Evolutionary conservation across 176 grass and related monocot species (phyloP), one percentile per base, ranked within the genome.

Genomic region (Pharus latifolius): DNA sequence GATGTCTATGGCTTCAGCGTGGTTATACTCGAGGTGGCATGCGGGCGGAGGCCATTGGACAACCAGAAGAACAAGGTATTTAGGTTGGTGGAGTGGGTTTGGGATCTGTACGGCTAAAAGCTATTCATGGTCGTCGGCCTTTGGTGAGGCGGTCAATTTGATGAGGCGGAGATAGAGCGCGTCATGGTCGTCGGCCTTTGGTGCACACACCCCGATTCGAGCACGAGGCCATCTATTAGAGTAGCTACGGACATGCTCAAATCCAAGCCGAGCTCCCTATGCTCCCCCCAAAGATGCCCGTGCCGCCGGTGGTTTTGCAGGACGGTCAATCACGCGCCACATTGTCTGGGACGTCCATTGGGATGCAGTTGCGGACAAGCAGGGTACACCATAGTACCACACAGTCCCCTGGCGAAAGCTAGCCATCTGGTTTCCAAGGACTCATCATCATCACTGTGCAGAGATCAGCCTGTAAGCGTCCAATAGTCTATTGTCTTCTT

Each of bases 1-100:
- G 82, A 85, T 33, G 75, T 79, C 17, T 85, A 85, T 40, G 79
- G 82, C 41, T 85, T 80, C 24, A 75, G 82, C 2, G 48, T 85
- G 16, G 82, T 85, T 8, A 34, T 72, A 38, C 22, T 85, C 37
- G 82, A 85, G 41, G 79, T 85, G 16, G 75, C 82, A 14, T 69
- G 75, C 8, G 75, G 82, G 29, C 47, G 82, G 53, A 18, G 59
- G 31, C 75, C 75, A 3, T 23, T 57, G 15, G 65, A 24, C 43
- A 29, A 6, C 51, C 28, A 20, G 54, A 56, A 37, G 41, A 40
- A 54, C 15, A 68, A 32, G 49, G n/a, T n/a, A n/a, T n/a, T n/a
- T n/a, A 55, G 52, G 30, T 37, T 79, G 31, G 32, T 85, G 1
- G 60, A 73, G 29, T 85, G 75, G 75, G 75, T 69, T 17, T 85